Evolutionary conservation across 2,329 filamentous ascomycete genomes (phyloP), one percentile per base, ranked within the genome.

Genomic region (Scleromitrula shiraiana): DNA sequence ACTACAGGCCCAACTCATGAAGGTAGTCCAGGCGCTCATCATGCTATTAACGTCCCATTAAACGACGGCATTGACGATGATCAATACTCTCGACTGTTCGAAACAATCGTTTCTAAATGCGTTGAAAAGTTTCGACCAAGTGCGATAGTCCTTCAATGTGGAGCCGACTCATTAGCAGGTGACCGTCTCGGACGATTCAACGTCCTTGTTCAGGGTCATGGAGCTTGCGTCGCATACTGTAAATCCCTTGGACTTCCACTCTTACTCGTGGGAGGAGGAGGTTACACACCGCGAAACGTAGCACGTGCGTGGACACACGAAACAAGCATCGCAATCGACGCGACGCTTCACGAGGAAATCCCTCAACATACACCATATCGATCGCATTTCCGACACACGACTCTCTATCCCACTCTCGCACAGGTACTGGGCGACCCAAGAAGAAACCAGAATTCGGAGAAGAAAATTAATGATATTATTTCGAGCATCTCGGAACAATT

Each of bases 261-360:
- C 53, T 81, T 98, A 41, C 79, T 98, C 46, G 87, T 97, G 50
- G 93, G 93, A 37, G 93, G 93, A 32, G 93, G 93, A 49, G 93
- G 93, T 23, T 98, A 98, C 68, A 98, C 93, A 12, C 90, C 93
- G 5, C 81, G 91, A 55, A 98, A 98, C 62, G 93, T 98, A 6
- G 93, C 93, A 35, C 85, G 93, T 46, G 89, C 91, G 24, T 98
- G 93, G 93, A 88, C 90, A 20, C 91, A 95, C 68, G 93, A 98
- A 70, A 98, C 93, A 10, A 85, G 86, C 52, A 88, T 97, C 57
- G 88, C 88, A 51, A 86, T 94, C 53, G 75, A 85, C 51, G 75
- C 84, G 54, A 77, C 78, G 49, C 83, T 96, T 54, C 70, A 74
- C 63, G 77, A 84, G 15, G 76, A 80, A 10, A 83, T 97, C 23